Base-by-base conservation (phyloP, 1,139 yeast species). In the Yamadazyma songkhlaensis region DNA sequence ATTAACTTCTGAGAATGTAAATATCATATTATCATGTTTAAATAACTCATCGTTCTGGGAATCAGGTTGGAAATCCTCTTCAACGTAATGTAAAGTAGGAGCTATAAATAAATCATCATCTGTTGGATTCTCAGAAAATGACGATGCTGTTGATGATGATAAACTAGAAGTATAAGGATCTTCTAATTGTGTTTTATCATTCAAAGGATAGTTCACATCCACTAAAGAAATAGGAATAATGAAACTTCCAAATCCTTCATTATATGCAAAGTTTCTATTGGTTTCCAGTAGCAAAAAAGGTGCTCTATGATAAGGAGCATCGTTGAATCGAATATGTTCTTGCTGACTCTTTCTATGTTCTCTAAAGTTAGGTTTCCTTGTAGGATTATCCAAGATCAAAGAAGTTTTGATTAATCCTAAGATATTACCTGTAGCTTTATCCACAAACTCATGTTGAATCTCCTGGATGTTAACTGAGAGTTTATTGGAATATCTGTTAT, bases 281-380 rank as follows among this genome's bases (percentile, higher is more conserved):
- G 73, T 70, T 9, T 68, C 70, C 8, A 74, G 74, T 12, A 90
- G 59, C 26, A 90, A 57, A 53, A 88, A 89, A 0, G 95, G 82
- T 15, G 80, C 67, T 37, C 98, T 63, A 48, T 86, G 94, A 47
- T 78, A 88, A 0, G 96, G 90, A 0, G 87, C 85, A 63, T 92
- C 98, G 51, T 86, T 85, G 9, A 67, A 49, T 17, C 77, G 64
- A 2, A 89, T 64, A 55, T 86, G 95, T 6, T 67, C 67, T 40
- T 82, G 82, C 55, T 89, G 96, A 13, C 61, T 54, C 9, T 55
- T 55, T 40, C 79, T 61, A 32, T 74, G 74, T 8, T 67, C 67
- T 1, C 57, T 55, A 52, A 72, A 75, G 35, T 79, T 65, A 6
- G 69, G 61, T 42, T 77, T 76, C 43, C 79, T 81, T 22, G 73